These are phyloP conservation scores for Arthrobotrys conoides DNA, from an alignment of 2,329 filamentous ascomycete species.

Conservation along the genomic window DNA sequence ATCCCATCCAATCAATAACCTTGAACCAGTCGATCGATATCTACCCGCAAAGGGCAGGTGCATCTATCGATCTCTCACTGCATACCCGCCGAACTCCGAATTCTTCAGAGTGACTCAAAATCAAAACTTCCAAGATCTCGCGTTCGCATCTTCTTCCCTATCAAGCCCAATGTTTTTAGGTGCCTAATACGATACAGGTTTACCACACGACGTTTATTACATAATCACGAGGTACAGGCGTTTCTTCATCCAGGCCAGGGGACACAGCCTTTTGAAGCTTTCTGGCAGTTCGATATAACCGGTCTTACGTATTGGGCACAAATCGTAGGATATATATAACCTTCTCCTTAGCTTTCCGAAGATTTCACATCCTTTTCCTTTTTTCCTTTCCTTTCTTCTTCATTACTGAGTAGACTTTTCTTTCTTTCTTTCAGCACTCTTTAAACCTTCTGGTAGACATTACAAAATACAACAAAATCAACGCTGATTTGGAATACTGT, in stretches of 20 bases:
- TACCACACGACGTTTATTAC: conserved; percentile 6
- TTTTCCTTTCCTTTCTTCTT: background rate
- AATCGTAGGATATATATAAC: conserved; percentile 12
- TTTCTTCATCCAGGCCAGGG: background rate
- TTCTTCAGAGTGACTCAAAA: conserved; percentile 34
- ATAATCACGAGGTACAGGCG: conserved; percentile 5
- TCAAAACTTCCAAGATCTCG: conserved; percentile 10
- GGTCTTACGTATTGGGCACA: conserved; percentile 28
- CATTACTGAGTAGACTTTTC: background rate
- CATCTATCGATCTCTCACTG: conserved; percentile 16
- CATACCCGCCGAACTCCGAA: conserved; percentile 51
- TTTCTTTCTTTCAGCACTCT: background rate
- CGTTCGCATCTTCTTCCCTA: conserved; percentile 45
- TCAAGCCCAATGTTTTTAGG: conserved; percentile 13
- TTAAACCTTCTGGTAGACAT: background rate
- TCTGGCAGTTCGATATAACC: conserved; percentile 22
- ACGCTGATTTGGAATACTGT: conserved; percentile 2
- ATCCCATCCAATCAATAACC: background rate
- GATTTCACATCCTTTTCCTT: background rate
- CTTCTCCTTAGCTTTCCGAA: background rate
- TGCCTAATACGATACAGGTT: background rate
- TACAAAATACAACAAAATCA: conserved; percentile 52
- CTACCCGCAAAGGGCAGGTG: conserved; percentile 46
- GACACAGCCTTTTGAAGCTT: conserved; percentile 3
- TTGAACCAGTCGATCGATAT: background rate